Evolutionary conservation across 768 basidiomycete species (phyloP).

Genomic region (Boletus barrowsii): DNA sequence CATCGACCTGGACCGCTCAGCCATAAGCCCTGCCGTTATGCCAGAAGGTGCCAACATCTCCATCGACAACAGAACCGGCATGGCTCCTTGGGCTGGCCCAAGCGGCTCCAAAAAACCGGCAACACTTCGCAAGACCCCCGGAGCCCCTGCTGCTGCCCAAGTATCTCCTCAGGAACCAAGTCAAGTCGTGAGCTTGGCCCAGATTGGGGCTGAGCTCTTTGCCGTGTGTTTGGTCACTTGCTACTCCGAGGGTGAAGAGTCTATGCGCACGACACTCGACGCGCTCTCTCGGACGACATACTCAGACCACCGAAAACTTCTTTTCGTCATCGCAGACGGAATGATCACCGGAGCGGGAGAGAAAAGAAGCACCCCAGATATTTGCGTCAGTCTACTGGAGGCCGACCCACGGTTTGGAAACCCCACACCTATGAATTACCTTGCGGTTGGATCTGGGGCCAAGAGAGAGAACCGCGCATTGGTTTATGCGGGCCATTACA

Average conservation of each 20-base stretch:
- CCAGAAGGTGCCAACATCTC: constrained; percentile 94
- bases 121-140: constrained; percentile 37
- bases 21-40: constrained; percentile 92
- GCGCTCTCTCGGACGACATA: constrained; percentile 90
- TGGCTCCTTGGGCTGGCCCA: constrained; percentile 87
- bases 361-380: constrained; percentile 93
- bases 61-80: constrained; percentile 87
- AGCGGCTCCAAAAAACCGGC: constrained; percentile 49
- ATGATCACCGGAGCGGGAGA: constrained; percentile 99
- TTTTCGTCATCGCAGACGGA: constrained; percentile 95
- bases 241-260: constrained; percentile 96
- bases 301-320: constrained; percentile 85
- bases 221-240: constrained; percentile 95
- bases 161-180: constrained; percentile 42
- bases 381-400: constrained; percentile 87
- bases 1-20: constrained; percentile 72
- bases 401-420: constrained; percentile 95
- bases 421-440: constrained; percentile 91
- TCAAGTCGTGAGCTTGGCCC: constrained; percentile 69
- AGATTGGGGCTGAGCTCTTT: constrained; percentile 94
- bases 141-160: constrained; percentile 48
- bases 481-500: constrained; percentile 99
- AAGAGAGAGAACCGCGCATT: constrained; percentile 93
- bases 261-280: constrained; percentile 86
- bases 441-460: constrained; percentile 83